Evolutionary conservation across 208 protist genomes (phyloP).

Genomic region (Wallacemonas sp.): DNA sequence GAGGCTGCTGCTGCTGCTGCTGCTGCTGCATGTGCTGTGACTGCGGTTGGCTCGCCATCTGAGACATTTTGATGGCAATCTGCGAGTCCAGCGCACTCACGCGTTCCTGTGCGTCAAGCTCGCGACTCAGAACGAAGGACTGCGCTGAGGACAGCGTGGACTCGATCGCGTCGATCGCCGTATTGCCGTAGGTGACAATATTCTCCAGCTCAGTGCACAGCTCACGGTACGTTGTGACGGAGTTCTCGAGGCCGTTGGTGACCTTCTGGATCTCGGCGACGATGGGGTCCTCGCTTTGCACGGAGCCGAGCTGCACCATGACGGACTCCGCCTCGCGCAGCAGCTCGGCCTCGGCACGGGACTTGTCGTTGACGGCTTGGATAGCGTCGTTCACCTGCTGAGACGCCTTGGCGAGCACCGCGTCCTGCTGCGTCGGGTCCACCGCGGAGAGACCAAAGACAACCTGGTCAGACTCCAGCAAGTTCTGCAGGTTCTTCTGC

Average conservation of each 20-base stretch:
- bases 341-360: slow-evolving; percentile 40
- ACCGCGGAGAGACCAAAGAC: slow-evolving; percentile 69
- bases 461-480: slow-evolving; percentile 75
- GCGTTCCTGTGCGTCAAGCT: slow-evolving; percentile 62
- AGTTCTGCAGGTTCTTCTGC: slow-evolving; percentile 48
- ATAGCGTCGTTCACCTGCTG: slow-evolving; percentile 66
- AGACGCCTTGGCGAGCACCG: slow-evolving; percentile 44
- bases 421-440: slow-evolving; percentile 47
- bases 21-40: slow-evolving; percentile 46
- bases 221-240: slow-evolving; percentile 49
- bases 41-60: slow-evolving; percentile 48
- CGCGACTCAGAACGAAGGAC: slow-evolving; percentile 61
- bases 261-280: slow-evolving; percentile 73
- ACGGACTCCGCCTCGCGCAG: slow-evolving; percentile 43
- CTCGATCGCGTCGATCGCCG: slow-evolving; percentile 58
- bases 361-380: slow-evolving; percentile 49
- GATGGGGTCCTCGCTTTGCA: slow-evolving; percentile 77
- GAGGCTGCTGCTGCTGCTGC: slow-evolving; percentile 23
- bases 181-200: slow-evolving; percentile 32
- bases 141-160: slow-evolving; percentile 43
- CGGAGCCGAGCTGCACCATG: slow-evolving; percentile 47
- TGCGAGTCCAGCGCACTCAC: slow-evolving; percentile 59
- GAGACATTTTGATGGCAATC: slow-evolving; percentile 70
- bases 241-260: slow-evolving; percentile 72
- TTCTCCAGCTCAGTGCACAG: slow-evolving; percentile 57